Conservation (phyloP, 148 eudicot species). For the Dysphania ambrosioides region DNA sequence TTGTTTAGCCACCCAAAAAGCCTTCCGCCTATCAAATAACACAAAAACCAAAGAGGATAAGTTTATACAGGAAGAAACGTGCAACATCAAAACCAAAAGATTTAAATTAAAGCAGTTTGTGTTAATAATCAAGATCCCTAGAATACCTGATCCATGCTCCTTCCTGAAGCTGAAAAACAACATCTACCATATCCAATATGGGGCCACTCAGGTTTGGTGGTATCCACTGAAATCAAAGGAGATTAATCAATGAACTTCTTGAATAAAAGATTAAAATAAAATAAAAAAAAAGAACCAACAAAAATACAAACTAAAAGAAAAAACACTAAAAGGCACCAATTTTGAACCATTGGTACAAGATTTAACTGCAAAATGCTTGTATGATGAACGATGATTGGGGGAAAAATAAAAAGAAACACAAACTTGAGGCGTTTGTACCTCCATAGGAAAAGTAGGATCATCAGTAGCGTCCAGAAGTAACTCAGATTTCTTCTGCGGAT, state of each 20-base stretch:
- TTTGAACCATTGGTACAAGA: background rate
- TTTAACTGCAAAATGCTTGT: background rate
- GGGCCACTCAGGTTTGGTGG: slow-evolving; percentile 83
- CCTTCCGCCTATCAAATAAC: slow-evolving; percentile 63
- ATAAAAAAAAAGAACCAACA: background rate
- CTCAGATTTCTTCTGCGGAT: slow-evolving; percentile 36
- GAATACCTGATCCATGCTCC: slow-evolving; percentile 98
- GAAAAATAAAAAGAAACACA: too few relatives aligned
- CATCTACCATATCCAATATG: slow-evolving; percentile 89
- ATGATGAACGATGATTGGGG: too few relatives aligned
- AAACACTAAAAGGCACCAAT: background rate
- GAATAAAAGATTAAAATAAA: background rate
- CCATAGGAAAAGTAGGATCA: slow-evolving; percentile 68
- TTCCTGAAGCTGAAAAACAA: slow-evolving; percentile 92
- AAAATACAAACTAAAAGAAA: background rate
- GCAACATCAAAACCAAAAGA: background rate
- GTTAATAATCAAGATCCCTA: slow-evolving; percentile 1
- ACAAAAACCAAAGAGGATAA: background rate
- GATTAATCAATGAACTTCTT: slow-evolving; percentile 8
- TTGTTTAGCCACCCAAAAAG: slow-evolving; percentile 97
- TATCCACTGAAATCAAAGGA: slow-evolving; percentile 70
- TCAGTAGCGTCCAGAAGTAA: slow-evolving; percentile 37
- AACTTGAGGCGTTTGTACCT: slow-evolving; percentile 46
- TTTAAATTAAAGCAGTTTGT: background rate
- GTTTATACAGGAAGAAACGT: slow-evolving; percentile 3